Percentiles rank a stretch among this genome's conserved stretches.
These are phyloP conservation scores for Aspergillus sp. DNA, from an alignment of 2,329 filamentous ascomycete genomes.

Conservation along the genomic window DNA sequence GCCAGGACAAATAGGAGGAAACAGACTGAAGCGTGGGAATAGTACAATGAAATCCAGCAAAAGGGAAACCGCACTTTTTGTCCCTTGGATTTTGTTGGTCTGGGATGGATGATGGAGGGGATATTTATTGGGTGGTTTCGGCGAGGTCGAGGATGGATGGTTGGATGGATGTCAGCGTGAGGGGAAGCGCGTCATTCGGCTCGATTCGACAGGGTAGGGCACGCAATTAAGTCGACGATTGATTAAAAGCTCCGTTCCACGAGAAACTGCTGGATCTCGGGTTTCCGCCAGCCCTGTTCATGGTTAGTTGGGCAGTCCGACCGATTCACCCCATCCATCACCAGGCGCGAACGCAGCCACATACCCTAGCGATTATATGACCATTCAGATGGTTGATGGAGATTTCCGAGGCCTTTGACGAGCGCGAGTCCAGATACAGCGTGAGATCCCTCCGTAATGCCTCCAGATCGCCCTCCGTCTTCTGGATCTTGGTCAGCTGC, in stretches of 20 bases:
- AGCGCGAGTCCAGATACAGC: conserved; percentile 40
- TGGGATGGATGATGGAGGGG: too few species aligned
- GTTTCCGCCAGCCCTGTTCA: conserved; percentile 41
- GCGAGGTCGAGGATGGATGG: too few species aligned
- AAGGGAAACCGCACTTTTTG: conserved; percentile 8
- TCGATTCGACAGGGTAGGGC: too few species aligned
- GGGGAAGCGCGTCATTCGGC: too few species aligned
- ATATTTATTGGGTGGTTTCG: too few species aligned
- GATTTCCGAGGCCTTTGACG: conserved; percentile 28
- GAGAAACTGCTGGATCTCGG: conserved; percentile 41
- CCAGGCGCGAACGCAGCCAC: too few species aligned
- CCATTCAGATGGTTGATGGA: conserved; percentile 53
- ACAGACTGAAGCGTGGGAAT: conserved; percentile 4
- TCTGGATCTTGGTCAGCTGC: conserved; percentile 65
- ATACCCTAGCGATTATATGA: conserved; percentile 67
- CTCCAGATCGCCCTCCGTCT: conserved; percentile 63
- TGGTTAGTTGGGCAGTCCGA: too few species aligned
- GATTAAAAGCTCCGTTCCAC: conserved; percentile 36
- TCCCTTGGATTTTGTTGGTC: too few species aligned
- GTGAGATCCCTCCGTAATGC: conserved; percentile 57
- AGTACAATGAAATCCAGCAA: neutral
- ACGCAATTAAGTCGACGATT: conserved; percentile 1
- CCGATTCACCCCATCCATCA: too few species aligned
- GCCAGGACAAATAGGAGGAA: conserved; percentile 3
- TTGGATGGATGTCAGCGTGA: too few species aligned